Percentiles rank a stretch among this genome's conserved stretches.
Evolutionary conservation across 805 yeast species (phyloP).

Genomic region (Pichia scutulata): DNA sequence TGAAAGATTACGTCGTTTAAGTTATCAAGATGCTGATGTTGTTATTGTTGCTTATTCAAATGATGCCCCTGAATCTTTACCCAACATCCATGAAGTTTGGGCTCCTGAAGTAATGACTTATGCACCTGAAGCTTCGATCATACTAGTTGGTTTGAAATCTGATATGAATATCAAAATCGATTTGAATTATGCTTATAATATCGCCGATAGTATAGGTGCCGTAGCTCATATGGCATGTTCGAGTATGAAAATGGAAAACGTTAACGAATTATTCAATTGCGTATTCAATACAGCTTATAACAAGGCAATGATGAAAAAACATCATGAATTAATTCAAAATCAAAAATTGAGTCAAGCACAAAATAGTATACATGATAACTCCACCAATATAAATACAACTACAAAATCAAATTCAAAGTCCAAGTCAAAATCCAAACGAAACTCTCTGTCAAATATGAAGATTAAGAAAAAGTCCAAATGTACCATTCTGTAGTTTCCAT

Average conservation of each 20-base stretch:
- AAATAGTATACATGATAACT: background rate
- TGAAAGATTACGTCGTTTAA: slow-evolving; percentile 78
- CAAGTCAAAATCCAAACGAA: background rate
- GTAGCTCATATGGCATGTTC: slow-evolving; percentile 72
- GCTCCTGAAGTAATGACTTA: slow-evolving; percentile 78
- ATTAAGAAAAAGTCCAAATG: slow-evolving; percentile 5
- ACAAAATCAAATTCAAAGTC: background rate
- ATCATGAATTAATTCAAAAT: background rate
- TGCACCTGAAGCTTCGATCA: slow-evolving; percentile 71
- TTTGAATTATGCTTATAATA: slow-evolving; percentile 19
- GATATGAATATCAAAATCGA: slow-evolving; percentile 44
- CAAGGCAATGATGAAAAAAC: slow-evolving; percentile 8
- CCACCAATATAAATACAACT: background rate
- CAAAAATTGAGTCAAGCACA: background rate
- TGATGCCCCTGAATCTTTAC: slow-evolving; percentile 52
- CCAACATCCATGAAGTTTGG: slow-evolving; percentile 77
- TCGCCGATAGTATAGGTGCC: slow-evolving; percentile 48
- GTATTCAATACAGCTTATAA: slow-evolving; percentile 32
- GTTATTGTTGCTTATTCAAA: slow-evolving; percentile 70
- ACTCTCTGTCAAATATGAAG: background rate
- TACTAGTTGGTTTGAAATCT: slow-evolving; percentile 76
- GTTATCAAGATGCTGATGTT: slow-evolving; percentile 78
- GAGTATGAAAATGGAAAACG: slow-evolving; percentile 60
- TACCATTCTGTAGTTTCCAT: background rate
- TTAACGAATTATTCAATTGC: slow-evolving; percentile 56